Evolutionary conservation across 768 basidiomycete genomes (phyloP).

Genomic region (Leccinum rimulosum): DNA sequence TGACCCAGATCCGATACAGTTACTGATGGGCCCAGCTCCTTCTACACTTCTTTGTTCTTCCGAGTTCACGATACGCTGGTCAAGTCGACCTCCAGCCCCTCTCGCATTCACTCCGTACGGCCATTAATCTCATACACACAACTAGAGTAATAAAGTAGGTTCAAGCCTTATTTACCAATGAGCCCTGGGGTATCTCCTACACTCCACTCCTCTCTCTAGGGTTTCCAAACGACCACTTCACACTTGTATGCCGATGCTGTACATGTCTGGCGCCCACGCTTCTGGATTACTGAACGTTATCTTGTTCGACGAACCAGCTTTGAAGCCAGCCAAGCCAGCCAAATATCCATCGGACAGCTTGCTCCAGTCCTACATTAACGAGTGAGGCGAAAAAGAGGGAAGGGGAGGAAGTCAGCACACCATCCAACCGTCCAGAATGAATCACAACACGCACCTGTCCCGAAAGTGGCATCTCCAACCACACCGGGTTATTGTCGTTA

Average conservation of each 20-base stretch:
- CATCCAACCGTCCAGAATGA: neutral
- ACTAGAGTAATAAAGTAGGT: no score
- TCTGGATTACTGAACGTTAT: slow-evolving; percentile 3
- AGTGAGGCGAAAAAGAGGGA: neutral
- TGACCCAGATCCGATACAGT: no score
- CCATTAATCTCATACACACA: no score
- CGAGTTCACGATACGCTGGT: no score
- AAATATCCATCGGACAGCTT: slow-evolving; percentile 4
- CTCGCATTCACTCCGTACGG: no score
- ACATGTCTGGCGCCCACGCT: slow-evolving; percentile 7
- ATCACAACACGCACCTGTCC: slow-evolving; percentile 2
- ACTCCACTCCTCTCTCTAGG: no score
- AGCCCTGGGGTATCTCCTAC: slow-evolving; percentile 27
- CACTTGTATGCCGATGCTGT: slow-evolving; percentile 5
- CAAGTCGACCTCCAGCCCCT: no score
- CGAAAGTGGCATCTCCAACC: slow-evolving; percentile 7
- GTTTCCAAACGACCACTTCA: neutral
- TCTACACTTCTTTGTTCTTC: no score
- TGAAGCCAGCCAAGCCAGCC: slow-evolving; percentile 7
- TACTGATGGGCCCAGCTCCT: no score
- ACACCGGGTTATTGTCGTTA: neutral
- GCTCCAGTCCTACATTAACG: slow-evolving; percentile 6
- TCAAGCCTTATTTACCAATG: no score
- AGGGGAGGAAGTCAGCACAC: neutral
- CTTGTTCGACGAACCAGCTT: slow-evolving; percentile 4